Conservation (phyloP, 176 grass and related monocot species). For the Triticum dicoccoides region DNA sequence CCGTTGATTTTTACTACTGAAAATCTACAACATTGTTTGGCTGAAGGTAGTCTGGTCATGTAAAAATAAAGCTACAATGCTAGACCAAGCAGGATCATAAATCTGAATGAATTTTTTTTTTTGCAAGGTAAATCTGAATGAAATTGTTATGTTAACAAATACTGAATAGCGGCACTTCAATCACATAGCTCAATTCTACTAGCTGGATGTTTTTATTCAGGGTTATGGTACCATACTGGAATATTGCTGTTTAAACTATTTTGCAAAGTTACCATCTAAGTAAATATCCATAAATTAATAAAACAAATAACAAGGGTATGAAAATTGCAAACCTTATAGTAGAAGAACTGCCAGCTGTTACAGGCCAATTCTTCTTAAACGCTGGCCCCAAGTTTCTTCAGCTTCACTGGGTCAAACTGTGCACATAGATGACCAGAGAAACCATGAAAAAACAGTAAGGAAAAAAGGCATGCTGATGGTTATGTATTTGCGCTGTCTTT, state of each 20-base stretch:
- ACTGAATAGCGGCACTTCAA: not conserved
- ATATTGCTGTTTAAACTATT: not conserved
- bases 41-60: not conserved
- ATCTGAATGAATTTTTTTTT: not conserved
- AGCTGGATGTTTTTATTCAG: not conserved
- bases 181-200: not conserved
- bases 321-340: too few relatives aligned
- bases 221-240: not conserved
- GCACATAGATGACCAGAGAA: slow-evolving; percentile 16
- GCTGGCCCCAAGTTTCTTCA: slow-evolving; percentile 31
- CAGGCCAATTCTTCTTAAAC: too few relatives aligned
- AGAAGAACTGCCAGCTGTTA: too few relatives aligned
- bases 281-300: not conserved
- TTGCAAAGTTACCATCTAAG: slow-evolving; percentile 3
- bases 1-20: not conserved
- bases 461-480: not conserved
- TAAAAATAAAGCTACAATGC: not conserved
- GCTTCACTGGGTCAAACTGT: slow-evolving; percentile 65
- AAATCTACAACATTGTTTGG: not conserved
- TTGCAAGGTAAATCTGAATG: too few relatives aligned
- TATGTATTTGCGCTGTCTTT: not conserved
- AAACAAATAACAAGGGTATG: too few relatives aligned
- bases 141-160: not conserved
- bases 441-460: not conserved
- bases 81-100: not conserved